A percentile compares a stretch with the other conserved stretches of the same genome.
Evolutionary conservation across 2,329 filamentous ascomycete species (phyloP).

Genomic region (Cadophora sp.): DNA sequence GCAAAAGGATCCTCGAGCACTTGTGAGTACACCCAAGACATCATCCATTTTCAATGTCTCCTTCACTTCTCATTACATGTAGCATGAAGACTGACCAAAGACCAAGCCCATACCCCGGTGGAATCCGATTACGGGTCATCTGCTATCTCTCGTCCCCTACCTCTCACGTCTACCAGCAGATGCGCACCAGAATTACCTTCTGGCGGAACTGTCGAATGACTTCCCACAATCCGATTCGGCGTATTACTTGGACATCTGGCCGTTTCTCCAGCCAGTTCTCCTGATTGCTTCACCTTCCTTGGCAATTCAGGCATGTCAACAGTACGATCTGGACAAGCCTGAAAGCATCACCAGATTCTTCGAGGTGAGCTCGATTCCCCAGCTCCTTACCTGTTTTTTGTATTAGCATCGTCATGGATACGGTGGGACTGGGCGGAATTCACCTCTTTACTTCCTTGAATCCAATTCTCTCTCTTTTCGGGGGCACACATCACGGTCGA

Average conservation of each 20-base stretch:
- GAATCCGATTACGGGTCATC: constrained; percentile 28
- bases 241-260: constrained; percentile 38
- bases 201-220: constrained; percentile 26
- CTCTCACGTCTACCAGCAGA: constrained; percentile 25
- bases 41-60: not conserved
- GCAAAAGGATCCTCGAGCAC: constrained; percentile 8
- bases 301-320: constrained; percentile 32
- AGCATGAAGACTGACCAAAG: not conserved
- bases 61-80: not conserved
- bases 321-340: constrained; percentile 30
- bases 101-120: constrained; percentile 32
- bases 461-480: too few species aligned
- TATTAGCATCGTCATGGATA: not conserved
- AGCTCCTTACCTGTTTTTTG: too few species aligned
- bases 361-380: not conserved
- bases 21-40: constrained; percentile 17
- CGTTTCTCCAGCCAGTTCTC: constrained; percentile 30
- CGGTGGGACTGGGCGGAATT: not conserved
- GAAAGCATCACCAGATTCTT: constrained; percentile 27
- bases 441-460: not conserved
- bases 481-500: too few species aligned
- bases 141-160: constrained; percentile 24
- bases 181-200: constrained; percentile 28
- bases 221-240: constrained; percentile 26
- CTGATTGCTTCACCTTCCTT: constrained; percentile 31